These are phyloP conservation scores for Penicillium sp. DNA, from an alignment of 2,329 filamentous ascomycete species.

Conservation along the genomic window DNA sequence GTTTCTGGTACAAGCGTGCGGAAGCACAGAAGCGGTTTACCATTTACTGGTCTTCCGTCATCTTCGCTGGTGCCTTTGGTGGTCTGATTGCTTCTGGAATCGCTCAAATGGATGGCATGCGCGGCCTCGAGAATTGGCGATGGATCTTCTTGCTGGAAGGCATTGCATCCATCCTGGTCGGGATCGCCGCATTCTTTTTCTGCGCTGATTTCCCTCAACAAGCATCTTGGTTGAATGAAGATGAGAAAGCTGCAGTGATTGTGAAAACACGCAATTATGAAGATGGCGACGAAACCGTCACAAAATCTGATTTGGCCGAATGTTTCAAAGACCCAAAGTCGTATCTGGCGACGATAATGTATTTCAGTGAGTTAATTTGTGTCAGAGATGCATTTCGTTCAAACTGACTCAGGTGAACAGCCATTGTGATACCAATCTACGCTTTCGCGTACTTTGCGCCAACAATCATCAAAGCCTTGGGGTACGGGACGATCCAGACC, in stretches of 20 bases:
- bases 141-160: slow-evolving; percentile 38
- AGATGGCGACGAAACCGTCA: background rate
- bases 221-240: slow-evolving; percentile 22
- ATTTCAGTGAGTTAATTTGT: background rate
- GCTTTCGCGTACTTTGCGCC: slow-evolving; percentile 27
- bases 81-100: slow-evolving; percentile 30
- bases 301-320: background rate
- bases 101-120: slow-evolving; percentile 28
- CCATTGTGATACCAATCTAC: slow-evolving; percentile 25
- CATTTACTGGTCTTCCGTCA: slow-evolving; percentile 25
- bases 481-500: slow-evolving; percentile 24
- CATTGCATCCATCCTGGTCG: slow-evolving; percentile 25
- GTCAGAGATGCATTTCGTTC: background rate
- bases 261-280: slow-evolving; percentile 14
- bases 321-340: background rate
- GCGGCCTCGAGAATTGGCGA: slow-evolving; percentile 28
- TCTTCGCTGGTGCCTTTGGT: slow-evolving; percentile 29
- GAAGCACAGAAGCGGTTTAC: slow-evolving; percentile 30
- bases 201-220: slow-evolving; percentile 26
- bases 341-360: background rate
- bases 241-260: slow-evolving; percentile 22
- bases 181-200: slow-evolving; percentile 23
- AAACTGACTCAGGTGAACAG: slow-evolving; percentile 15
- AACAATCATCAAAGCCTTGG: slow-evolving; percentile 26
- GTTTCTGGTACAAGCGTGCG: slow-evolving; percentile 37